These are phyloP conservation scores for Nepenthes mirabilis DNA, from an alignment of 148 eudicot species.

Conservation along the genomic window DNA sequence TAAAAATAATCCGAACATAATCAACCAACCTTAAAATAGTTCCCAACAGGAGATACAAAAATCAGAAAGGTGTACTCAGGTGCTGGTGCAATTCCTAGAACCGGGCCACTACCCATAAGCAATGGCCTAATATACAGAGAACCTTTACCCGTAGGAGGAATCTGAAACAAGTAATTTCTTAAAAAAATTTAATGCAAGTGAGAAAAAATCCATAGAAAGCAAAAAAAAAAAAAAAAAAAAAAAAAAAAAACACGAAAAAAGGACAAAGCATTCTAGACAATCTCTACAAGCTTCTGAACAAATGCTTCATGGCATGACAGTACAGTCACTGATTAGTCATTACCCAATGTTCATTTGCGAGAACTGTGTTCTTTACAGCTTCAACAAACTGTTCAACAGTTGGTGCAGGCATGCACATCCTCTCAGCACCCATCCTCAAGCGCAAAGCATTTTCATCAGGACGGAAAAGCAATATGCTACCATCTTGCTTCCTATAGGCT, in stretches of 20 bases:
- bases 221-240: too few relatives aligned
- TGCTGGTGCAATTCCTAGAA: conserved; percentile 90
- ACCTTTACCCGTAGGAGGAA: conserved; percentile 87
- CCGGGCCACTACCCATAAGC: conserved; percentile 96
- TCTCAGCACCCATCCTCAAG: conserved; percentile 76
- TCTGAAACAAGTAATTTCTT: conserved; percentile 25
- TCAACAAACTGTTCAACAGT: conserved; percentile 80
- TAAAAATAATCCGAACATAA: conserved; percentile 3
- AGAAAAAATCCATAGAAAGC: too few relatives aligned
- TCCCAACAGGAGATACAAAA: conserved; percentile 89
- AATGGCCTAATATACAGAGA: conserved; percentile 76
- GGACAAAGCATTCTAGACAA: too few relatives aligned
- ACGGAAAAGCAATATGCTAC: conserved; percentile 74
- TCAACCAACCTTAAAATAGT: conserved; percentile 75
- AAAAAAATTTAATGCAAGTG: too few relatives aligned
- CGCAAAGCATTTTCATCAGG: conserved; percentile 87
- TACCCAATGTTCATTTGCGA: conserved; percentile 97
- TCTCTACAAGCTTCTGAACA: too few relatives aligned
- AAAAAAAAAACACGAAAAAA: too few relatives aligned
- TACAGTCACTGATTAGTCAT: not conserved
- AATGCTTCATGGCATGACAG: too few relatives aligned
- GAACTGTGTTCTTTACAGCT: conserved; percentile 81
- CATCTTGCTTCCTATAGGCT: conserved; percentile 76
- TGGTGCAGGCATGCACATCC: conserved; percentile 99
- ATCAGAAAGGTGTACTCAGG: conserved; percentile 92